Percentiles rank a stretch among this genome's conserved stretches.
Evolutionary conservation across 2,329 filamentous ascomycete species (phyloP).

Genomic region (Mycocentrospora acerina): DNA sequence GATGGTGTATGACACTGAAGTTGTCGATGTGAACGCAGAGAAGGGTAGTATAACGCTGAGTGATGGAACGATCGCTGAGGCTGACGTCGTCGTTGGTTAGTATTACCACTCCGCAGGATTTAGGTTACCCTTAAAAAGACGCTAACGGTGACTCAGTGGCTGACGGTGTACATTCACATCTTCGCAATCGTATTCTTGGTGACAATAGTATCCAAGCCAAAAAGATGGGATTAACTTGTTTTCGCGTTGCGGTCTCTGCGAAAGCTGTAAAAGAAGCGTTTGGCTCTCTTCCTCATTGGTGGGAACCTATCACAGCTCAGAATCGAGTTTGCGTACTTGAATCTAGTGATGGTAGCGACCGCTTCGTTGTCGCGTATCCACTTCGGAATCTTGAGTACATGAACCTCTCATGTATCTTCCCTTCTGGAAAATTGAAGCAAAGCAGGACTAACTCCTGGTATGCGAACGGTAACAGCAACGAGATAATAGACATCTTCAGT

Average conservation of each 20-base stretch:
- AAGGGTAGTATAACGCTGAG: slow-evolving; percentile 3
- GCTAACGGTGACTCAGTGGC: slow-evolving; percentile 5
- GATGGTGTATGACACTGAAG: slow-evolving; percentile 1
- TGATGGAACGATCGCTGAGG: slow-evolving; percentile 3
- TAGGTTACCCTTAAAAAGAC: background rate
- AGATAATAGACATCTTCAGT: slow-evolving; percentile 40
- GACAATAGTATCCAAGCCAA: slow-evolving; percentile 1
- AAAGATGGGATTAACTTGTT: slow-evolving; percentile 8
- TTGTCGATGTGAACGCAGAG: no score
- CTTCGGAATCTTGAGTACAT: slow-evolving; percentile 1
- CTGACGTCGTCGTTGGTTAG: slow-evolving; percentile 9
- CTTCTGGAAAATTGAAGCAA: background rate
- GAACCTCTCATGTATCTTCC: slow-evolving; percentile 10
- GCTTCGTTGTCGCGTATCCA: slow-evolving; percentile 8
- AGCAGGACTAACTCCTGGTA: slow-evolving; percentile 38
- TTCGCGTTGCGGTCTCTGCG: slow-evolving; percentile 5
- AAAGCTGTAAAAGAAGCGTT: slow-evolving; percentile 2
- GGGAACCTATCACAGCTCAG: slow-evolving; percentile 4
- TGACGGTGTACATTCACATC: slow-evolving; percentile 8
- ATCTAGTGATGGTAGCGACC: slow-evolving; percentile 2
- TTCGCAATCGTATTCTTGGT: slow-evolving; percentile 2
- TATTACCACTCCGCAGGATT: background rate
- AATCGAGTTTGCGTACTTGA: slow-evolving; percentile 4
- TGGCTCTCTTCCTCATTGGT: slow-evolving; percentile 9
- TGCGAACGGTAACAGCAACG: slow-evolving; percentile 32